Base-by-base conservation (phyloP, 1,139 yeast species). In the Blastobotrys arbuscula region DNA sequence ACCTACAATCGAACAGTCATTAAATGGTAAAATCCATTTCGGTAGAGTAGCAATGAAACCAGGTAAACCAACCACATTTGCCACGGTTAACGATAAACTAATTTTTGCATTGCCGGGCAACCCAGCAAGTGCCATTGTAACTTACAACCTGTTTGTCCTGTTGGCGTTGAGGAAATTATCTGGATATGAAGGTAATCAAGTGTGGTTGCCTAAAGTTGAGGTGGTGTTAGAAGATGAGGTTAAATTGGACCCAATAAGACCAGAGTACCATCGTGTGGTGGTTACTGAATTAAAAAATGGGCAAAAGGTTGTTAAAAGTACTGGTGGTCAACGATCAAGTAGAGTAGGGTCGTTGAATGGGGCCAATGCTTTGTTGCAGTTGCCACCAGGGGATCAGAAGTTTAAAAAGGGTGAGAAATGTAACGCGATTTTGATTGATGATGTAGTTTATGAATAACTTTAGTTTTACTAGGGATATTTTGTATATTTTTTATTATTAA, bases 41-140 rank as follows among this genome's bases (percentile, higher is more conserved):
- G 80, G 80, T 2, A 61, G 80, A 34, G 78, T 76, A 5, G 70
- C 71, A 15, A 76, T 76, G 78, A 76, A 76, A 53, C 80, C 80
- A 1, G 80, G 80, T 0, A 76, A 76, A 52, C 80, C 80, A 2
- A 72, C 77, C 2, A 76, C 80, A 0, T 76, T 75, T 62, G 79
- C 78, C 1, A 74, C 79, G 0, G 50, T 72, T 5, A 53, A 53
- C 30, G 21, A 54, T 45, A 31, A 60, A 30, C 58, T 65, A 8
- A 65, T 75, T 2, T 73, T 76, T 60, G 79, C 76, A 0, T 64
- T 76, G 2, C 80, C 80, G 0, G 80, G 80, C 1, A 76, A 76
- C 53, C 80, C 80, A 6, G 79, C 77, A 0, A 73, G 78, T 2
- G 77, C 78, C 0, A 61, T 68, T 4, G 79, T 75, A 2, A 73